Percentiles rank a stretch among this genome's conserved stretches.
Conservation (phyloP, 108 stramenopile species). For the Skeletonema menzelii region DNA sequence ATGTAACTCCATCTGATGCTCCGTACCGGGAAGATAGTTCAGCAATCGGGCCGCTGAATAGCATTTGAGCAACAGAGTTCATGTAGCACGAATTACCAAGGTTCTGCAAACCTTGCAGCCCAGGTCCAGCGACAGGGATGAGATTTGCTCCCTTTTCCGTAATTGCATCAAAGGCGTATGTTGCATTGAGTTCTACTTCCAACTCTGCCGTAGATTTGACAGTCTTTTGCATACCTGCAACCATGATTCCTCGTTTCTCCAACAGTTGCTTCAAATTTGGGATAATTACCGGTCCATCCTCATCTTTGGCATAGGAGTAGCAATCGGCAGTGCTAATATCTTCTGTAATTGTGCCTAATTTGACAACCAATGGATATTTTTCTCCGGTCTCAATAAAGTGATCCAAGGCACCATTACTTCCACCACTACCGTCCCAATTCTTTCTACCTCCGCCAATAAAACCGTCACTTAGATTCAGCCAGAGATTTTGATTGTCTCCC, state of each 20-base stretch:
- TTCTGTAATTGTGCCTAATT: constrained; percentile 96
- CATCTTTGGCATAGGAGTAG: constrained; percentile 96
- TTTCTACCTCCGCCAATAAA: constrained; percentile 97
- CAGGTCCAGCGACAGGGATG: constrained; percentile 84
- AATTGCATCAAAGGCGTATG: constrained; percentile 91
- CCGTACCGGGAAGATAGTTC: constrained; percentile 85
- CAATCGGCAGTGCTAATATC: constrained; percentile 92
- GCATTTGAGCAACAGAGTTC: constrained; percentile 89
- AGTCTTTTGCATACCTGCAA: constrained; percentile 89
- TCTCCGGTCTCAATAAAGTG: constrained; percentile 92
- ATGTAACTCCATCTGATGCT: constrained; percentile 29
- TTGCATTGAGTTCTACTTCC: constrained; percentile 96
- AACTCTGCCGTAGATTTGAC: constrained; percentile 96
- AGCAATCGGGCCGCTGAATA: constrained; percentile 68
- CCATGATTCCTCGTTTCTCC: constrained; percentile 88
- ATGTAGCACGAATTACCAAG: constrained; percentile 98
- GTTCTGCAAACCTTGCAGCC: constrained; percentile 93
- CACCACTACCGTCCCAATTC: constrained; percentile 98
- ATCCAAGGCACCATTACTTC: constrained; percentile 94
- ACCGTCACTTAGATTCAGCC: constrained; percentile 97
- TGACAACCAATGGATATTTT: constrained; percentile 95
- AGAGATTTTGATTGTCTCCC: constrained; percentile 90
- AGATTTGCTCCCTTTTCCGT: constrained; percentile 91
- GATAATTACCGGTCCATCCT: constrained; percentile 96
- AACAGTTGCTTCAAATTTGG: constrained; percentile 94